phyloP scores from a whole-genome alignment of 1,284 basidiomycete genomes.

The Heterobasidion occidentale region DNA sequence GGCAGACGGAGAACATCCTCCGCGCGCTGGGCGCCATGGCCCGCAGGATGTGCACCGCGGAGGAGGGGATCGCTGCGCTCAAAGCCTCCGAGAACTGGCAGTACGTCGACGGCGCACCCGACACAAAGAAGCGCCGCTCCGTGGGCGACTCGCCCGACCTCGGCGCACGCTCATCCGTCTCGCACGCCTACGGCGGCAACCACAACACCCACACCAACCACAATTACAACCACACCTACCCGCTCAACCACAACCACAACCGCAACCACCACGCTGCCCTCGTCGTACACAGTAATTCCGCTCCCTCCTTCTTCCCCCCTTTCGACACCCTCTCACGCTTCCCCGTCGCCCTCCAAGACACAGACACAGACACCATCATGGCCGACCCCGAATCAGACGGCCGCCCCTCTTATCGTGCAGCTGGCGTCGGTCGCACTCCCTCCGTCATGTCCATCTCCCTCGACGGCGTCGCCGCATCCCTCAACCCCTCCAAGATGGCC shows the following conservation, averaged over 20 bases:
- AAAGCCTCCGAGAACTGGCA: slow-evolving; percentile 30
- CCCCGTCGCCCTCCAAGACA: neutral
- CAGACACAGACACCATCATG: slow-evolving; percentile 19
- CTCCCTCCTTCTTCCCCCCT: slow-evolving; percentile 18
- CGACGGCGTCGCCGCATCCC: slow-evolving; percentile 31
- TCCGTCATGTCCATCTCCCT: slow-evolving; percentile 32
- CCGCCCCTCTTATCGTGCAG: slow-evolving; percentile 5
- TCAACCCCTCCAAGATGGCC: slow-evolving; percentile 24
- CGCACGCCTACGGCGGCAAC: neutral
- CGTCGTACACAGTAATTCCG: slow-evolving; percentile 1
- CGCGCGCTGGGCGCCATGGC: slow-evolving; percentile 47
- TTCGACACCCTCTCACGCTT: slow-evolving; percentile 7
- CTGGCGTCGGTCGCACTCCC: slow-evolving; percentile 13
- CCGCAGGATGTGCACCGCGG: slow-evolving; percentile 53
- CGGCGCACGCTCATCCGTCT: slow-evolving; percentile 14
- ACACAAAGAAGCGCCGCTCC: slow-evolving; percentile 42
- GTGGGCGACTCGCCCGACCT: slow-evolving; percentile 31
- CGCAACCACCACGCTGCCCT: neutral
- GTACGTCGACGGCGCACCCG: slow-evolving; percentile 21
- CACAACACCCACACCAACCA: neutral
- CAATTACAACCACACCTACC: slow-evolving; percentile 1
- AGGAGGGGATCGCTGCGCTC: slow-evolving; percentile 35
- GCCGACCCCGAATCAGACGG: slow-evolving; percentile 14
- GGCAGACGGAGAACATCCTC: slow-evolving; percentile 57
- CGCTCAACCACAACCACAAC: neutral